Conservation (phyloP, 2,329 filamentous ascomycete species). For the Diaporthe helianthi region DNA sequence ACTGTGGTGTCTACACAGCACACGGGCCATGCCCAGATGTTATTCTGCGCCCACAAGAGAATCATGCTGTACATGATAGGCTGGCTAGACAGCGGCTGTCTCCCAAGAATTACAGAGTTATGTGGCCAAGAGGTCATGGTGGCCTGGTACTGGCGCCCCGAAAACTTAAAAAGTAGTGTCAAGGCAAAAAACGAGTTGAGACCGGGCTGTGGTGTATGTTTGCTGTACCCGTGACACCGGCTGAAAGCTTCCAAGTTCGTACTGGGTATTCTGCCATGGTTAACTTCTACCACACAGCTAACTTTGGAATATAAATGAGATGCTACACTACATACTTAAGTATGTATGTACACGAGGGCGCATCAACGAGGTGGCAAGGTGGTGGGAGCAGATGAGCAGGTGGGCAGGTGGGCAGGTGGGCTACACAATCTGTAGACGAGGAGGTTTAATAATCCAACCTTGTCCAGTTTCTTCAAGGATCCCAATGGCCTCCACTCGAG, state of each 20-base stretch:
- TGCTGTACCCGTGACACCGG: too few species aligned
- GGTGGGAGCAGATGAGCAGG: too few species aligned
- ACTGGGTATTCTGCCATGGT: neutral
- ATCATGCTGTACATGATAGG: neutral
- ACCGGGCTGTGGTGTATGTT: neutral
- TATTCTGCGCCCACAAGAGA: neutral
- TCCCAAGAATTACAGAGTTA: neutral
- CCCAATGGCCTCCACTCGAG: neutral
- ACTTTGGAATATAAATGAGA: too few species aligned
- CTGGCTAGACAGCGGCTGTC: neutral
- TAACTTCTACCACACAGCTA: neutral
- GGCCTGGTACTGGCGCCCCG: neutral
- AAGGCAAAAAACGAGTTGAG: neutral
- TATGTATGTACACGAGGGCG: too few species aligned
- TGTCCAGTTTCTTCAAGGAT: neutral
- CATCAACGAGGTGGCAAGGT: too few species aligned
- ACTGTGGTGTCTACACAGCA: too few species aligned
- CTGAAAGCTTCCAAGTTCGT: conserved; percentile 7
- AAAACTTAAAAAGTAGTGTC: neutral
- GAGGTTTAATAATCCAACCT: neutral
- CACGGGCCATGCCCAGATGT: neutral
- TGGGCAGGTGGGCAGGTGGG: too few species aligned
- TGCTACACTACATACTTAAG: too few species aligned
- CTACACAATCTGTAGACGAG: too few species aligned
- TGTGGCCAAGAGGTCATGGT: conserved; percentile 1